A percentile compares a stretch with the other conserved stretches of the same genome.
phyloP scores from a whole-genome alignment of 768 basidiomycete species.

The Asterophora parasitica region DNA sequence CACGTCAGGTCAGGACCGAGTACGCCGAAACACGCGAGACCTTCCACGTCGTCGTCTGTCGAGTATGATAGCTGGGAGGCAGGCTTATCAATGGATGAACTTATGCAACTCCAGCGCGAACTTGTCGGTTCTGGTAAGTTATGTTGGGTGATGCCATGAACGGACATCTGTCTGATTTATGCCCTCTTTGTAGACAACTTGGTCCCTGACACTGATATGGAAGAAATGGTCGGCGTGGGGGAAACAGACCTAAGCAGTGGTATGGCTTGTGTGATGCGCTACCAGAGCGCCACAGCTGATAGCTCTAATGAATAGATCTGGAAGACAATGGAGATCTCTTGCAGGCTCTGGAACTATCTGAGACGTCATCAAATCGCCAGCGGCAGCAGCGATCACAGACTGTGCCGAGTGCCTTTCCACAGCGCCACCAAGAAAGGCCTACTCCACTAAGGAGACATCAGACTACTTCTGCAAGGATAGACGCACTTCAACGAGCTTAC shows the following conservation, averaged over 20 bases:
- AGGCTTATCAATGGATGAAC: constrained; percentile 19
- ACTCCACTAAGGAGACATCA: constrained; percentile 31
- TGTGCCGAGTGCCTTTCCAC: constrained; percentile 2
- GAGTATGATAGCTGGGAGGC: constrained; percentile 26
- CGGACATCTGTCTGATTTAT: too few relatives aligned
- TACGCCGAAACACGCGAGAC: background rate
- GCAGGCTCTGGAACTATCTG: background rate
- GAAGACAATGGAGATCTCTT: background rate
- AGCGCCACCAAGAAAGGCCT: constrained; percentile 5
- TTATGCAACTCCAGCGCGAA: constrained; percentile 16
- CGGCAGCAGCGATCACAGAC: constrained; percentile 8
- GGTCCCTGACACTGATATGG: constrained; percentile 8
- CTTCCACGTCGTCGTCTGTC: constrained; percentile 2
- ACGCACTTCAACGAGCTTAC: constrained; percentile 39
- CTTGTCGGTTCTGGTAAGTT: constrained; percentile 12
- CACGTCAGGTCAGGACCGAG: constrained; percentile 3
- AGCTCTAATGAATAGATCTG: background rate
- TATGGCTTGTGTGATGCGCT: background rate
- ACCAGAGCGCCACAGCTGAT: background rate
- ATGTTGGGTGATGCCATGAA: too few relatives aligned
- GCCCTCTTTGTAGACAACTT: constrained; percentile 8
- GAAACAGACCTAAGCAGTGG: constrained; percentile 5
- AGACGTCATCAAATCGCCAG: background rate
- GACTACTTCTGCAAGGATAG: constrained; percentile 38
- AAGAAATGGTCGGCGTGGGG: background rate